Percentiles rank a stretch among this genome's conserved stretches.
Evolutionary conservation across 164 flowering plant species (phyloP).

Genomic region (Umbilicus rupestris): DNA sequence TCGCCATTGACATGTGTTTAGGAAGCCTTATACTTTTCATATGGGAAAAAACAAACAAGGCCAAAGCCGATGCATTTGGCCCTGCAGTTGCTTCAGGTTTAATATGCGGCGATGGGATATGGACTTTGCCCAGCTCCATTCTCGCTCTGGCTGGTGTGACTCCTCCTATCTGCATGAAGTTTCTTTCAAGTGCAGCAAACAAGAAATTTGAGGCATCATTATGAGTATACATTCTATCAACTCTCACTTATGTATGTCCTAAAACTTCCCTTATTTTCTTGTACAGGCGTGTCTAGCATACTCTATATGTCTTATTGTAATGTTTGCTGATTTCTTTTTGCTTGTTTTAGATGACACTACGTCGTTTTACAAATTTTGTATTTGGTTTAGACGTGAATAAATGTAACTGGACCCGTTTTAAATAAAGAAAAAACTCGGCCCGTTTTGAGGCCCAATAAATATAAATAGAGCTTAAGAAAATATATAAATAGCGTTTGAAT

Average conservation of each 20-base stretch:
- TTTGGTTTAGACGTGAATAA: too few species aligned
- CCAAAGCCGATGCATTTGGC: not conserved
- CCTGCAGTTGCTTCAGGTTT: not conserved
- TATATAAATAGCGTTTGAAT: not conserved
- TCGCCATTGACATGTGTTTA: slow-evolving; percentile 1
- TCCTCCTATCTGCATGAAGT: not conserved
- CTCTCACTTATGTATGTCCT: too few species aligned
- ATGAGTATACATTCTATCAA: not conserved
- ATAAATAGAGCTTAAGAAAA: too few species aligned
- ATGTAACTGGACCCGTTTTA: too few species aligned
- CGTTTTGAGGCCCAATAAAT: too few species aligned
- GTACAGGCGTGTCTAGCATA: too few species aligned
- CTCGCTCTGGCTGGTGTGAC: not conserved
- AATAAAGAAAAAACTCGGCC: too few species aligned
- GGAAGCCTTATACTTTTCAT: not conserved
- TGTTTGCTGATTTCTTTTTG: too few species aligned
- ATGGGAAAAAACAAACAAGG: slow-evolving; percentile 4
- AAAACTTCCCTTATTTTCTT: too few species aligned
- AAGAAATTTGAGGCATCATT: not conserved
- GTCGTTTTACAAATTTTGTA: too few species aligned
- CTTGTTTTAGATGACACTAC: too few species aligned
- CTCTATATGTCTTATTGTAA: too few species aligned
- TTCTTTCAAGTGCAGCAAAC: not conserved
- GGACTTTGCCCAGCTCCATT: not conserved
- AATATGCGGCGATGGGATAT: not conserved